Base-by-base conservation (phyloP, 163 green algal species). In the Chlorella variabilis region DNA sequence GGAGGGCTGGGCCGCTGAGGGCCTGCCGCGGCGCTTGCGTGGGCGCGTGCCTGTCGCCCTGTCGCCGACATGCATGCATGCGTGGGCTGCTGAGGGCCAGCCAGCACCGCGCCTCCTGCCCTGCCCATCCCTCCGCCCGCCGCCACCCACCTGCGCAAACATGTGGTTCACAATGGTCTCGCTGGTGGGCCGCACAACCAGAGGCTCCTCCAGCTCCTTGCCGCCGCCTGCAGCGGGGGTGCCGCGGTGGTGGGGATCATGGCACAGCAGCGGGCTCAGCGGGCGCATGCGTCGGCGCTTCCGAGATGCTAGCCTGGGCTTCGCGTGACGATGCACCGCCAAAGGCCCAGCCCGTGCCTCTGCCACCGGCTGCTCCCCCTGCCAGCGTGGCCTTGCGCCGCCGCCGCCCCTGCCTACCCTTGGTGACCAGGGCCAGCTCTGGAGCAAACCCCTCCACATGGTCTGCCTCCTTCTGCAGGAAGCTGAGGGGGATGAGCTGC, bases 81-180 rank as follows among this genome's bases (percentile, higher is more conserved):
- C n/a, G n/a, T n/a, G n/a, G n/a, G n/a, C n/a, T n/a, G n/a, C n/a
- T n/a, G n/a, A n/a, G n/a, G n/a, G n/a, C n/a, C n/a, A n/a, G n/a
- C n/a, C n/a, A n/a, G n/a, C n/a, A n/a, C n/a, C n/a, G n/a, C n/a
- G n/a, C n/a, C n/a, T n/a, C n/a, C n/a, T n/a, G n/a, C n/a, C n/a
- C n/a, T n/a, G n/a, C 63, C 17, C 68, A 7, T n/a, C 27, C 59
- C 27, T n/a, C n/a, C n/a, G n/a, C n/a, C n/a, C n/a, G n/a, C n/a
- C n/a, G n/a, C n/a, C n/a, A n/a, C 59, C 93, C 94, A 98, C 70
- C 89, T 98, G 94, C 0, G 92, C 82, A 82, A 99, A 97, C 95
- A 99, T 99, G 91, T 99, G 93, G 90, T 99, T 99, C 45, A 99
- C 92, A 54, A 99, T 99, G n/a, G 97, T 99, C 91, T 99, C 97